Evolutionary conservation across 129 eudicot species (phyloP).

Genomic region (Escallonia herrerae): DNA sequence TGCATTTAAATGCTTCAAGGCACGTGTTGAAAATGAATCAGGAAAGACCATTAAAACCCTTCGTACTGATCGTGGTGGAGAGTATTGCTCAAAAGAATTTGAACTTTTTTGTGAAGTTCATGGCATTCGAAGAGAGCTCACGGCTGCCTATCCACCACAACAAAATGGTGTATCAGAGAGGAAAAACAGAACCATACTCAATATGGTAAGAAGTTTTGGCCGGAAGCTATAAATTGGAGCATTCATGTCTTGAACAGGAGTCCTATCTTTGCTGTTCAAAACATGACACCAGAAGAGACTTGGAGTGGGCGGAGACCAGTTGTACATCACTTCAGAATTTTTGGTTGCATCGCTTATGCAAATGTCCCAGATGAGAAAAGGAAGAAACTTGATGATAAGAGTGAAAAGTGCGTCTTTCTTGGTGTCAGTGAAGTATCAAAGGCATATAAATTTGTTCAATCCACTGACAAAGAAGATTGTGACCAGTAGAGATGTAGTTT

Average conservation of each 20-base stretch:
- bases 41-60: background rate
- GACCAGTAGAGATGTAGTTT: background rate
- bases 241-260: background rate
- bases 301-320: background rate
- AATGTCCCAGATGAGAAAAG: conserved; percentile 2
- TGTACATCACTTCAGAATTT: background rate
- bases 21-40: conserved; percentile 1
- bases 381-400: background rate
- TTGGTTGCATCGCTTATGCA: conserved; percentile 1
- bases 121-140: background rate
- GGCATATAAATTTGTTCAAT: background rate
- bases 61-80: background rate
- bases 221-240: background rate
- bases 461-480: background rate
- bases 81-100: background rate
- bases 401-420: background rate
- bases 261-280: background rate
- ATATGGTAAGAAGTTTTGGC: conserved; percentile 12
- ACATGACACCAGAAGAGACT: background rate
- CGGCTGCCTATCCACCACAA: background rate
- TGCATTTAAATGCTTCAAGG: conserved; percentile 1
- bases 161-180: conserved; percentile 4
- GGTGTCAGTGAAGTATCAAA: background rate
- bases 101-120: background rate
- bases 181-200: background rate